Evolutionary conservation across 768 basidiomycete species (phyloP).

Genomic region (Lactifluus piperatus): DNA sequence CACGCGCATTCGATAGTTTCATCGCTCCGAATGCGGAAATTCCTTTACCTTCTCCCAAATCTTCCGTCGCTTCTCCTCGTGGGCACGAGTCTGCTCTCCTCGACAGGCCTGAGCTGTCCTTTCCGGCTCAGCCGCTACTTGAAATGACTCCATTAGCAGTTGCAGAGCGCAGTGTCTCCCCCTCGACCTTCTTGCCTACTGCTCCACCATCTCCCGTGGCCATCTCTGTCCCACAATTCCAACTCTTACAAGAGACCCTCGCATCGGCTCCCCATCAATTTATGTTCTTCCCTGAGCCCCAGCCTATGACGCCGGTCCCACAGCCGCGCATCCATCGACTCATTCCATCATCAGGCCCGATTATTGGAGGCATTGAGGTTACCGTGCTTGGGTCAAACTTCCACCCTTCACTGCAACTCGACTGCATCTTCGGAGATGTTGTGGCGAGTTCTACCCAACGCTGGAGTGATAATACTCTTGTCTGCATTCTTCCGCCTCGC

Average conservation of each 20-base stretch:
- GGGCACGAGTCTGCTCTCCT: background rate
- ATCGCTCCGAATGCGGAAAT: constrained; percentile 6
- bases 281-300: constrained; percentile 50
- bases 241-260: constrained; percentile 9
- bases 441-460: constrained; percentile 76
- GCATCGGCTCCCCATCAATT: constrained; percentile 16
- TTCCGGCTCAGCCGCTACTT: background rate
- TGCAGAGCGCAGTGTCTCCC: constrained; percentile 7
- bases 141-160: background rate
- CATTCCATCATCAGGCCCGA: constrained; percentile 78
- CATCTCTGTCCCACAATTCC: constrained; percentile 12
- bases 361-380: constrained; percentile 89
- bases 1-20: constrained; percentile 7
- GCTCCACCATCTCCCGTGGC: constrained; percentile 21
- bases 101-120: constrained; percentile 3
- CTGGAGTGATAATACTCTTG: constrained; percentile 90
- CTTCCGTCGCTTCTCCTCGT: constrained; percentile 6
- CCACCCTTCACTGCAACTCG: constrained; percentile 58
- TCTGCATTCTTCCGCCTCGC: constrained; percentile 84
- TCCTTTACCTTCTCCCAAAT: constrained; percentile 13
- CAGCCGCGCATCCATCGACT: constrained; percentile 76
- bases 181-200: constrained; percentile 20
- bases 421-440: constrained; percentile 80
- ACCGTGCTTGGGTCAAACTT: constrained; percentile 92
- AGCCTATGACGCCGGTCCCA: constrained; percentile 40